phyloP scores from a whole-genome alignment of 192 early-diverging fungal species.

The Entomortierella parvispora region DNA sequence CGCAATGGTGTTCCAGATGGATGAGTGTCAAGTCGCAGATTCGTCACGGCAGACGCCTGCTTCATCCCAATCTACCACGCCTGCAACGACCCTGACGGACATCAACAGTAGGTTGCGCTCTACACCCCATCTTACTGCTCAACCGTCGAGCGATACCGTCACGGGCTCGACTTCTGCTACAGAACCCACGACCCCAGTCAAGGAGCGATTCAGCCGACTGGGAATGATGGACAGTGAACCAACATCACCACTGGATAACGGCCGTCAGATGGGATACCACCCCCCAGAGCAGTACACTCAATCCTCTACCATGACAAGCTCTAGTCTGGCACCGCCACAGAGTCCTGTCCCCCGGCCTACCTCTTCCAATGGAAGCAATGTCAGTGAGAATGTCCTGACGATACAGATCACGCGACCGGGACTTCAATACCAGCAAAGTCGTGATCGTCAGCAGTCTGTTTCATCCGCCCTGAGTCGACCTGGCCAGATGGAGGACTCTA shows the following conservation, averaged over 20 bases:
- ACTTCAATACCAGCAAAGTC: neutral
- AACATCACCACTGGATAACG: conserved; percentile 10
- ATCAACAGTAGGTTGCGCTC: neutral
- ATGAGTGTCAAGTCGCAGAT: conserved; percentile 33
- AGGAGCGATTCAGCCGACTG: conserved; percentile 9
- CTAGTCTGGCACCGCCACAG: conserved; percentile 19
- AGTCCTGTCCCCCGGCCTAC: conserved; percentile 3
- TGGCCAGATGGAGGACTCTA: neutral
- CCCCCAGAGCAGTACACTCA: conserved; percentile 3
- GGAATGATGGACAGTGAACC: conserved; percentile 14
- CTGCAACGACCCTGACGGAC: conserved; percentile 7
- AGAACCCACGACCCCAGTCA: conserved; percentile 17
- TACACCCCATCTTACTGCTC: neutral
- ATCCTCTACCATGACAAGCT: neutral
- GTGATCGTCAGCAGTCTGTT: conserved; percentile 18
- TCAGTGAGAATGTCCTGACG: conserved; percentile 10
- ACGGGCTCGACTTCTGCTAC: conserved; percentile 16
- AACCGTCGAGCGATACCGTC: conserved; percentile 5
- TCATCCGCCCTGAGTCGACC: conserved; percentile 16
- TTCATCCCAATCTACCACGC: conserved; percentile 6
- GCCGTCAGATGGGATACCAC: neutral
- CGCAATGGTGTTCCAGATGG: conserved; percentile 51
- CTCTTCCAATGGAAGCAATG: conserved; percentile 25
- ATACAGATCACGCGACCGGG: neutral
- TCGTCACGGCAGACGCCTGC: conserved; percentile 14